Conservation (phyloP, 768 basidiomycete genomes). For the Lactifluus volemus region DNA sequence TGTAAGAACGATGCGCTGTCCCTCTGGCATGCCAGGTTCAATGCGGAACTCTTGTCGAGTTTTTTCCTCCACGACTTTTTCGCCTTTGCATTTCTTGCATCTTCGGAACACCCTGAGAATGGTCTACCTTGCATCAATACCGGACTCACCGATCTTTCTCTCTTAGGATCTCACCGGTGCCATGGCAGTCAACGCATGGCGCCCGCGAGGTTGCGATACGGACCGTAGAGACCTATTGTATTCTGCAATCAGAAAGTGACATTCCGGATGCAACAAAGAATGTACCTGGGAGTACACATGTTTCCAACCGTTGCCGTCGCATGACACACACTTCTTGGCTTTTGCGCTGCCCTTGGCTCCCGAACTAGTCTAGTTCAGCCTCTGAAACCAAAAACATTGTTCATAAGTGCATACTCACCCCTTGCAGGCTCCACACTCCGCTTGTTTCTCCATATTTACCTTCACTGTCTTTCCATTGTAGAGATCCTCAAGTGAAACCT, state of each 20-base stretch:
- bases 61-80: slow-evolving; percentile 77
- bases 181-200: slow-evolving; percentile 62
- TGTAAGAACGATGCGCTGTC: slow-evolving; percentile 77
- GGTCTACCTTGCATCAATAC: background rate
- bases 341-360: slow-evolving; percentile 82
- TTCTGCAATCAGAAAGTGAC: background rate
- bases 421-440: slow-evolving; percentile 69
- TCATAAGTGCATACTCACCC: slow-evolving; percentile 43
- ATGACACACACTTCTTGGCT: slow-evolving; percentile 69
- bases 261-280: background rate
- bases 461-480: slow-evolving; percentile 87
- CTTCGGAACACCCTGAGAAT: slow-evolving; percentile 32
- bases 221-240: slow-evolving; percentile 35
- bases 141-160: slow-evolving; percentile 70
- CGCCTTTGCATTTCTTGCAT: slow-evolving; percentile 94
- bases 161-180: slow-evolving; percentile 58
- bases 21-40: slow-evolving; percentile 79
- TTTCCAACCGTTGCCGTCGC: slow-evolving; percentile 78
- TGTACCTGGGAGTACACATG: slow-evolving; percentile 47
- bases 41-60: slow-evolving; percentile 81
- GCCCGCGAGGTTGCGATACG: slow-evolving; percentile 43
- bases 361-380: slow-evolving; percentile 37
- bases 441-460: slow-evolving; percentile 82
- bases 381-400: slow-evolving; percentile 9
- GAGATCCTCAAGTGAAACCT: slow-evolving; percentile 85